Conservation (phyloP, 1,284 basidiomycete species). For the Agaricales sp. region DNA sequence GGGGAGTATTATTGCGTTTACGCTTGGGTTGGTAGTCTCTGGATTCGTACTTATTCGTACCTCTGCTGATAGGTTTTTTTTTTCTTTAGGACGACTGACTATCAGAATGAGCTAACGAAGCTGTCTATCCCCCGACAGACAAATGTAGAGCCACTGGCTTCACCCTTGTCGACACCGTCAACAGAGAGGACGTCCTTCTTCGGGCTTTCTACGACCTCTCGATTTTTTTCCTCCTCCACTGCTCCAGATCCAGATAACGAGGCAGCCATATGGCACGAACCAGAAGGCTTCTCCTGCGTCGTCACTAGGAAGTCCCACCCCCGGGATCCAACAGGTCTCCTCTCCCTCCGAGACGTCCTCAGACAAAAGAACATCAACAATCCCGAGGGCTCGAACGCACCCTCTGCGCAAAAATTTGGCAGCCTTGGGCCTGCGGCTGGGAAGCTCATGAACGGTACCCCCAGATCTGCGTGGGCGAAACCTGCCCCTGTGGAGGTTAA, state of each 20-base stretch:
- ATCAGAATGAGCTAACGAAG: constrained; percentile 43
- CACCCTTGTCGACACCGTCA: constrained; percentile 14
- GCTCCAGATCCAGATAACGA: constrained; percentile 47
- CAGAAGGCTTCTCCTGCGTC: constrained; percentile 46
- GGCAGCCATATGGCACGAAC: constrained; percentile 46
- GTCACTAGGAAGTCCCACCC: constrained; percentile 55
- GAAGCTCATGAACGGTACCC: constrained; percentile 12
- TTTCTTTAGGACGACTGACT: constrained; percentile 42
- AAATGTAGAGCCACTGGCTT: constrained; percentile 16
- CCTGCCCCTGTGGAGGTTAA: constrained; percentile 43
- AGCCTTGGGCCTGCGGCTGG: constrained; percentile 7
- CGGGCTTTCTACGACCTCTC: constrained; percentile 30
- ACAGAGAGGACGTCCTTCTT: constrained; percentile 37
- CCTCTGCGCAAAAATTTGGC: constrained; percentile 12
- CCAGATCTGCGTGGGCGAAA: constrained; percentile 44
- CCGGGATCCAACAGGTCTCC: constrained; percentile 42
- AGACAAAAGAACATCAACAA: constrained; percentile 31
- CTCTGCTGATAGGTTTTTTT: background rate
- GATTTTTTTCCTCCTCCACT: constrained; percentile 23
- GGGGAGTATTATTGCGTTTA: constrained; percentile 69
- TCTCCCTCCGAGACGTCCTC: constrained; percentile 51
- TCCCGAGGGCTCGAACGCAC: constrained; percentile 14
- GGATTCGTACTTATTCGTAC: background rate
- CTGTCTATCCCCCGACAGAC: constrained; percentile 24
- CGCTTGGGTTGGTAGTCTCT: constrained; percentile 38